phyloP scores from a whole-genome alignment of 345 rosid species.

The Noccaea bulbosa region DNA sequence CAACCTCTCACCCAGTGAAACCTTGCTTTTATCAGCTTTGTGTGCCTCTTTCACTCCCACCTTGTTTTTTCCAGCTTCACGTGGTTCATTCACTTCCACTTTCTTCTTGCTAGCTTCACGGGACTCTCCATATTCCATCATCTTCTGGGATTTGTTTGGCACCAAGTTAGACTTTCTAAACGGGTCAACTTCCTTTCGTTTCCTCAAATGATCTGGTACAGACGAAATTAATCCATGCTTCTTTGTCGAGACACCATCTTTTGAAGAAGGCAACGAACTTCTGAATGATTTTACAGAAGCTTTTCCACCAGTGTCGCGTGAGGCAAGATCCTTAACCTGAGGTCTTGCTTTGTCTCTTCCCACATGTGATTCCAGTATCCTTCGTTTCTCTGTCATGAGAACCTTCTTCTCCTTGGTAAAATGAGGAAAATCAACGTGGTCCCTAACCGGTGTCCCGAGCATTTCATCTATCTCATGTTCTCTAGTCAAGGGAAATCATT shows the following conservation, averaged over 20 bases:
- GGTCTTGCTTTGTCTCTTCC: conserved; percentile 42
- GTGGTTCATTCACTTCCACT: conserved; percentile 45
- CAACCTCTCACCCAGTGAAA: conserved; percentile 54
- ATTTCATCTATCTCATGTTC: conserved; percentile 71
- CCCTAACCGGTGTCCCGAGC: conserved; percentile 75
- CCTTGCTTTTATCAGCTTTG: conserved; percentile 39
- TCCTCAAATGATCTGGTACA: conserved; percentile 45
- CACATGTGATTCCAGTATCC: conserved; percentile 41
- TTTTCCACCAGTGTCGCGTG: conserved; percentile 42
- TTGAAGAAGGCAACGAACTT: conserved; percentile 41
- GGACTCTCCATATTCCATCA: conserved; percentile 46
- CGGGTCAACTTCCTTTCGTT: conserved; percentile 47
- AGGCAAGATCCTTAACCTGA: conserved; percentile 43
- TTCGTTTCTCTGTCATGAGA: conserved; percentile 39
- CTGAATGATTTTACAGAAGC: conserved; percentile 37
- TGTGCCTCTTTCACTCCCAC: conserved; percentile 45
- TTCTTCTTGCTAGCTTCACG: conserved; percentile 41
- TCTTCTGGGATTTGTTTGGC: conserved; percentile 44
- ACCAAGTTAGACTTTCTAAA: conserved; percentile 35
- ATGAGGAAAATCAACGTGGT: conserved; percentile 85
- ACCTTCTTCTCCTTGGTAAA: conserved; percentile 45
- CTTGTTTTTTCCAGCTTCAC: conserved; percentile 35
- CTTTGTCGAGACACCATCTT: conserved; percentile 47
- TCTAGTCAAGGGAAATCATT: conserved; percentile 48
- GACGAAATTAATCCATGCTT: conserved; percentile 46